Evolutionary conservation across 805 yeast species (phyloP).

Genomic region (Hanseniaspora hatyaiensis): DNA sequence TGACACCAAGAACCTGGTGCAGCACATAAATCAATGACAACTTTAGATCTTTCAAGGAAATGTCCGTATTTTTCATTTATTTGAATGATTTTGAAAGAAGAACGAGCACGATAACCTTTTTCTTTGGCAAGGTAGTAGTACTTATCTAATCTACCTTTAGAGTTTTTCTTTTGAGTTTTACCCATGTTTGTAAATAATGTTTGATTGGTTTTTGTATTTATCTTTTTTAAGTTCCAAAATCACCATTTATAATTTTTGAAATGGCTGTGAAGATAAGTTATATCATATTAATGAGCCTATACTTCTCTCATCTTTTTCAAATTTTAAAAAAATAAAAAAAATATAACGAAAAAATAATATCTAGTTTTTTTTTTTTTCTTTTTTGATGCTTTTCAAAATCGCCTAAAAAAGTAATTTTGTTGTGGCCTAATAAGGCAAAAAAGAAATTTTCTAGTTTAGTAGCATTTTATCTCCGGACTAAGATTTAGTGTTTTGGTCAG

Average conservation of each 20-base stretch:
- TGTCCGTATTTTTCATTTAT: conserved; percentile 95
- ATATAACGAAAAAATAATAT: not conserved
- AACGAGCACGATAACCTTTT: conserved; percentile 97
- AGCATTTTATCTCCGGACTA: no score
- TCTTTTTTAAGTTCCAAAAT: not conserved
- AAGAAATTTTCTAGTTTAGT: not conserved
- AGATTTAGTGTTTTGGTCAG: not conserved
- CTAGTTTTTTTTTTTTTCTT: not conserved
- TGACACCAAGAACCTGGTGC: conserved; percentile 99
- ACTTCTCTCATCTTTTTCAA: conserved; percentile 8
- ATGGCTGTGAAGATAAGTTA: not conserved
- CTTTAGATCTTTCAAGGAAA: conserved; percentile 85
- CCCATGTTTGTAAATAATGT: conserved; percentile 45
- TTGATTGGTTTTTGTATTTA: not conserved
- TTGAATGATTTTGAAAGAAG: conserved; percentile 89
- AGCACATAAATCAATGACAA: conserved; percentile 94
- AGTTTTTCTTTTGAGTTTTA: conserved; percentile 83
- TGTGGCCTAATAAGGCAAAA: not conserved
- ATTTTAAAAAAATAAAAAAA: not conserved
- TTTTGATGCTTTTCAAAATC: not conserved
- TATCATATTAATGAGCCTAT: conserved; percentile 16
- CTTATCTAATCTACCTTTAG: conserved; percentile 97
- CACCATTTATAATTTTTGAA: not conserved
- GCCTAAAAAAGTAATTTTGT: not conserved
- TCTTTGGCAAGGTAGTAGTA: conserved; percentile 94